Percentiles rank a stretch among this genome's conserved stretches.
Conservation (phyloP, 345 rosid species). For the Lagerstroemia speciosa region DNA sequence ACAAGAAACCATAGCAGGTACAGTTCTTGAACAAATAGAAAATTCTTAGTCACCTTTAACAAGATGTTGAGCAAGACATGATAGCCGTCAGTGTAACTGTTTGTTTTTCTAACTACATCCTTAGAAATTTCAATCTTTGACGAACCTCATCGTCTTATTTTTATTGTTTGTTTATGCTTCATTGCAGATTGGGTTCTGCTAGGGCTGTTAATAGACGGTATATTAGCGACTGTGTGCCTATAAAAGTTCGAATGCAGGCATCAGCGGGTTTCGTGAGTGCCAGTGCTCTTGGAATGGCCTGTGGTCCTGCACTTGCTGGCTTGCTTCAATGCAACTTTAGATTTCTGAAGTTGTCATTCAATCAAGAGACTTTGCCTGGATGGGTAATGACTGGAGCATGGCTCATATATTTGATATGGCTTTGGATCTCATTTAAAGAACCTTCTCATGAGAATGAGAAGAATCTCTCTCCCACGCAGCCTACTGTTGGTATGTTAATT, state of each 20-base stretch:
- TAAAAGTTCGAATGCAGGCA: slow-evolving; percentile 87
- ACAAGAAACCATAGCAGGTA: background rate
- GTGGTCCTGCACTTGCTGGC: slow-evolving; percentile 99
- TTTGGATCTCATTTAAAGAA: slow-evolving; percentile 79
- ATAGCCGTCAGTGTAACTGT: background rate
- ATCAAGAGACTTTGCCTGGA: slow-evolving; percentile 82
- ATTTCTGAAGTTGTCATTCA: slow-evolving; percentile 68
- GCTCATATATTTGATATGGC: slow-evolving; percentile 78
- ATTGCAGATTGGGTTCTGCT: slow-evolving; percentile 88
- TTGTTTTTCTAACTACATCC: background rate
- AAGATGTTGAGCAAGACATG: background rate
- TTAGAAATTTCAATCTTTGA: background rate
- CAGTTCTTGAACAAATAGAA: background rate
- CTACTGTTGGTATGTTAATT: slow-evolving; percentile 39
- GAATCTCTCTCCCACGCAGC: slow-evolving; percentile 20
- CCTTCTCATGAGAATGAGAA: slow-evolving; percentile 55
- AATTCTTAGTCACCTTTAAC: background rate
- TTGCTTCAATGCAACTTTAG: slow-evolving; percentile 75
- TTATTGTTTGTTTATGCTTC: background rate
- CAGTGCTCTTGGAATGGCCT: slow-evolving; percentile 99
- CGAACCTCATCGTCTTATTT: background rate
- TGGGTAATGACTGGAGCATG: slow-evolving; percentile 97
- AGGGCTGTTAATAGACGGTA: slow-evolving; percentile 97
- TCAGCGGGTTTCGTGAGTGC: slow-evolving; percentile 99
- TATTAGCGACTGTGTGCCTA: slow-evolving; percentile 94